phyloP scores from a whole-genome alignment of 371 early-diverging fungal genomes.

The Mucor sp. region DNA sequence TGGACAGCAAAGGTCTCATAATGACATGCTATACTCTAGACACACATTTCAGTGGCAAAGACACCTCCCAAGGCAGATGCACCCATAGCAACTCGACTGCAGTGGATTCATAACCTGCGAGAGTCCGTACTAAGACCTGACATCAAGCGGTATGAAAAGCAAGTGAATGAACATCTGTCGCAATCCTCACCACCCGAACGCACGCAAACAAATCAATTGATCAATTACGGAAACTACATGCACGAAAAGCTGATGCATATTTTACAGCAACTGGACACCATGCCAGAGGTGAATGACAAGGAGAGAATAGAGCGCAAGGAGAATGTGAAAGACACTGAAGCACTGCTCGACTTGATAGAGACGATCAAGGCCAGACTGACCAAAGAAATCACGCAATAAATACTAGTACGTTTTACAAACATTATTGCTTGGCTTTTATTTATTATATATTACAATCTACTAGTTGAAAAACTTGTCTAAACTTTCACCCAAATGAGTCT shows the following conservation, averaged over 20 bases:
- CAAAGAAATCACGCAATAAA: not conserved
- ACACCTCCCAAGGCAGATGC: constrained; percentile 14
- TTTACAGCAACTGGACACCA: constrained; percentile 17
- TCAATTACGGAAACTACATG: constrained; percentile 16
- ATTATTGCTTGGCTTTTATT: too few species aligned
- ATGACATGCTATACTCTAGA: not conserved
- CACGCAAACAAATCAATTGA: constrained; percentile 12
- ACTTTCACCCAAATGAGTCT: constrained; percentile 87
- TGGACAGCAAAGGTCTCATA: not conserved
- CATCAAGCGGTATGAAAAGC: constrained; percentile 11
- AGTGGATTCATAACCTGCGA: constrained; percentile 12
- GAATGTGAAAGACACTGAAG: constrained; percentile 14
- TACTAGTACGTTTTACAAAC: too few species aligned
- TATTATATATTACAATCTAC: too few species aligned
- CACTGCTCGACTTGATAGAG: constrained; percentile 12
- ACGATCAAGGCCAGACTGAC: not conserved
- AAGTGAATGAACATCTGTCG: constrained; percentile 6
- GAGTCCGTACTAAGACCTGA: constrained; percentile 16
- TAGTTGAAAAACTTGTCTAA: constrained; percentile 79
- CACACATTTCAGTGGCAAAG: not conserved
- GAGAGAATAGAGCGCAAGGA: constrained; percentile 11
- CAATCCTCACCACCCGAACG: not conserved
- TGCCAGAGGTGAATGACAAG: constrained; percentile 13
- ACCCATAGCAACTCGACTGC: constrained; percentile 4
- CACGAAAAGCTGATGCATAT: constrained; percentile 24